These are phyloP conservation scores for Tubosaeta brunneosetosa DNA, from an alignment of 768 basidiomycete species.

Conservation along the genomic window DNA sequence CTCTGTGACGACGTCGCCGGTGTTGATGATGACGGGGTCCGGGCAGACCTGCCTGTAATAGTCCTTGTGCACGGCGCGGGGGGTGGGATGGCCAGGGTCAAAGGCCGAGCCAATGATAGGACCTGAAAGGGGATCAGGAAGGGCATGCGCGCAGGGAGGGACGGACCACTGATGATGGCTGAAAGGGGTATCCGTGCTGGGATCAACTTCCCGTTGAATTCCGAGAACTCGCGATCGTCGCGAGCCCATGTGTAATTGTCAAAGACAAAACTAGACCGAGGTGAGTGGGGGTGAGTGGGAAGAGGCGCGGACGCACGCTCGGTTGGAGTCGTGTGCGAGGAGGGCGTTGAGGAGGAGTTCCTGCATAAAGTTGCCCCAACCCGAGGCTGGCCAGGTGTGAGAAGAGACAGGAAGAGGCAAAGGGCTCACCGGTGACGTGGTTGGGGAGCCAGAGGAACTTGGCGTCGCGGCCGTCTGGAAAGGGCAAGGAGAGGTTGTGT, in stretches of 20 bases:
- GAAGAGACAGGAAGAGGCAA: no score
- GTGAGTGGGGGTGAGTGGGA: neutral
- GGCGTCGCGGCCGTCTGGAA: constrained; percentile 37
- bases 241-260: constrained; percentile 55
- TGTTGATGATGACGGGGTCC: constrained; percentile 29
- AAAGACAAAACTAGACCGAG: constrained; percentile 44
- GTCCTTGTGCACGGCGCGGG: constrained; percentile 42
- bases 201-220: constrained; percentile 46
- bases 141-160: neutral
- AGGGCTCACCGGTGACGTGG: constrained; percentile 41
- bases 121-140: constrained; percentile 23
- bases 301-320: constrained; percentile 39
- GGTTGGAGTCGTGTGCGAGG: constrained; percentile 42
- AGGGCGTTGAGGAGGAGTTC: constrained; percentile 51
- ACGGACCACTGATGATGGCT: constrained; percentile 46
- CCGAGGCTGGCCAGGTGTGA: constrained; percentile 39
- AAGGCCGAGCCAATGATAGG: constrained; percentile 43
- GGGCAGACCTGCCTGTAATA: constrained; percentile 50
- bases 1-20: constrained; percentile 21
- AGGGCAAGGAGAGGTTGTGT: constrained; percentile 36
- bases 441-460: constrained; percentile 49
- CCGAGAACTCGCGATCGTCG: constrained; percentile 38
- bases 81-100: constrained; percentile 30
- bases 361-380: constrained; percentile 62
- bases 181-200: constrained; percentile 54